phyloP scores from a whole-genome alignment of 225 moss, liverwort and hornwort genomes.

The Marchantia paleacea region DNA sequence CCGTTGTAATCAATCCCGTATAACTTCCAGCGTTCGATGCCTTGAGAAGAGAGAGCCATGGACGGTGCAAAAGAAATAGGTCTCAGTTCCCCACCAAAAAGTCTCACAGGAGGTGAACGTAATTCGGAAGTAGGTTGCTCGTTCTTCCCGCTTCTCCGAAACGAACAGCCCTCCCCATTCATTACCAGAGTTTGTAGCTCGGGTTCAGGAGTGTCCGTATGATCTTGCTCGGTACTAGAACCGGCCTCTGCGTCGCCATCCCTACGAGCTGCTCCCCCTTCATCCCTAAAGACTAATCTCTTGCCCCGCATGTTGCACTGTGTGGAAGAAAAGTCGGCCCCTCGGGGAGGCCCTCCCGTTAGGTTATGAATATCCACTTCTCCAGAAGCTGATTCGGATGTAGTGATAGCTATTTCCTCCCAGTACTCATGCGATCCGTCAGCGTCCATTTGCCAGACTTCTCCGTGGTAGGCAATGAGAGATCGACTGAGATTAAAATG shows the following conservation, averaged over 20 bases:
- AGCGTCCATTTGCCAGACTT: slow-evolving; percentile 25
- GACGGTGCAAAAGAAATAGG: slow-evolving; percentile 5
- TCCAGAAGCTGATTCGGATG: slow-evolving; percentile 22
- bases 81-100: background rate
- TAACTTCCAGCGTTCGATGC: slow-evolving; percentile 15
- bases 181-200: background rate
- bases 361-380: slow-evolving; percentile 21
- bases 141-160: slow-evolving; percentile 23
- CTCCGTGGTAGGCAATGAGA: slow-evolving; percentile 10
- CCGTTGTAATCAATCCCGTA: slow-evolving; percentile 16
- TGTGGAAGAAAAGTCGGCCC: background rate
- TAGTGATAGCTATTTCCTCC: slow-evolving; percentile 8
- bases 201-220: slow-evolving; percentile 4
- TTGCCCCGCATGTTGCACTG: background rate
- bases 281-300: slow-evolving; percentile 8
- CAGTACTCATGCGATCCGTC: slow-evolving; percentile 35
- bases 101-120: background rate
- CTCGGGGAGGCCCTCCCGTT: slow-evolving; percentile 1
- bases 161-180: slow-evolving; percentile 8
- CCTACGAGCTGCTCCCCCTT: background rate
- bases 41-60: slow-evolving; percentile 6
- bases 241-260: slow-evolving; percentile 11
- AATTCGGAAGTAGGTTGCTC: slow-evolving; percentile 14
- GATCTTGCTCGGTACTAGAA: slow-evolving; percentile 20
- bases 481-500: slow-evolving; percentile 1